Base-by-base conservation (phyloP, 768 basidiomycete species). In the Neoboletus brunneissimus region DNA sequence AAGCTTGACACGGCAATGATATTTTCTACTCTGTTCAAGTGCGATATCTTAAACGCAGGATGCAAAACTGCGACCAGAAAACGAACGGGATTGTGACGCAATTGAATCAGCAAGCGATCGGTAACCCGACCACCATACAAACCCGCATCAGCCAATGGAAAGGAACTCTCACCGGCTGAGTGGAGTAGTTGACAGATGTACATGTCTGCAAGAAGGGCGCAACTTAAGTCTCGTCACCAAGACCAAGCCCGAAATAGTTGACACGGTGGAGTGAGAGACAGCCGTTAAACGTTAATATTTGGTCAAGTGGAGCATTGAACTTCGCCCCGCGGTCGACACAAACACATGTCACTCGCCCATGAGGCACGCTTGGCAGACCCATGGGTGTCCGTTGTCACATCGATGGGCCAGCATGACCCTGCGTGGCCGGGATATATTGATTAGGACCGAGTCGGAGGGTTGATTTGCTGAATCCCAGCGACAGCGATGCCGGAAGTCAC, bases 181-280 rank as follows among this genome's bases (percentile, higher is more conserved):
- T 69, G 66, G 67, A 68, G 67, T 31, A 57, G 44, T 31, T 37
- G 44, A 55, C 60, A 55, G 37, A 48, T 56, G 60, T 31, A 4
- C n/a, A 11, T 20, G 8, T 20, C 10, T 20, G 27, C 25, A 25
- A 25, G 25, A 7, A 1, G 8, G 29, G 29, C 8, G 29, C 29
- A 29, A 9, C 25, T 5, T 25, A 25, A 29, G 18, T 31, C 2
- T 31, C 8, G n/a, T 22, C 40, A 41, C 20, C 41, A 13, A 42
- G 8, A 42, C 41, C 22, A 23, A 9, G 20, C 13, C 11, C 20
- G n/a, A 35, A 34, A 35, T 15, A 15, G 34, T 15, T 15, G 34
- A 12, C n/a, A 43, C 42, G 2, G 43, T 44, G 43, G 43, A 44
- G 43, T 11, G 9, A 7, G 13, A 44, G 23, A 44, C 4, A 25